These are phyloP conservation scores for Pyrus bretschneideri DNA, from an alignment of 306 rosid species.

Conservation along the genomic window DNA sequence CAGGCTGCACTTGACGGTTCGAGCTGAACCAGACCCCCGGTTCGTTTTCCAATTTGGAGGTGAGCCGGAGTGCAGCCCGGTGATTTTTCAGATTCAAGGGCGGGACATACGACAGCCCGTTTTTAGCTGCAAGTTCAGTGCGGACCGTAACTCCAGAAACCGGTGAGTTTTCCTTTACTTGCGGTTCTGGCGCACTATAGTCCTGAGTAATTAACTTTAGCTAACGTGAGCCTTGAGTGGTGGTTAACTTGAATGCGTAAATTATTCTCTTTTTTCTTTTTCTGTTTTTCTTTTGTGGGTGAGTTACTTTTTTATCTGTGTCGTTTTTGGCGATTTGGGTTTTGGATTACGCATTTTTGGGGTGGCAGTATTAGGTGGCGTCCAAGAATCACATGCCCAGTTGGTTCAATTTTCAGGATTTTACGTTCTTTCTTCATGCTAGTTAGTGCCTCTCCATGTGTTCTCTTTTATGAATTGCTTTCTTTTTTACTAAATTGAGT, in stretches of 20 bases:
- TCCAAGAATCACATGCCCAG: slow-evolving; percentile 31
- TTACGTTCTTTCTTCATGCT: slow-evolving; percentile 25
- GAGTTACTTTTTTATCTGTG: background rate
- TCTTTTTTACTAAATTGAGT: no score
- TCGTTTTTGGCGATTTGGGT: slow-evolving; percentile 11
- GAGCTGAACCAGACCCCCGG: slow-evolving; percentile 84
- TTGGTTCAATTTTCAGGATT: slow-evolving; percentile 15
- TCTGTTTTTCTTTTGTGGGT: background rate
- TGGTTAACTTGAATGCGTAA: background rate
- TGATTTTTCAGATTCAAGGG: slow-evolving; percentile 80
- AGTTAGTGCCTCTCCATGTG: slow-evolving; percentile 1
- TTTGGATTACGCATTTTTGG: slow-evolving; percentile 18
- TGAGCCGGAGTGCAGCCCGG: slow-evolving; percentile 95
- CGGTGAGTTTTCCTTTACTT: slow-evolving; percentile 29
- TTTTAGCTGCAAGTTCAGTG: slow-evolving; percentile 87
- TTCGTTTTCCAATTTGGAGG: slow-evolving; percentile 86
- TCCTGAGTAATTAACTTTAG: background rate
- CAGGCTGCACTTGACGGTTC: slow-evolving; percentile 50
- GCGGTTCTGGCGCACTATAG: slow-evolving; percentile 6
- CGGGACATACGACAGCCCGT: slow-evolving; percentile 74
- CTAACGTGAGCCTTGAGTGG: slow-evolving; percentile 1
- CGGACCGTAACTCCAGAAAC: slow-evolving; percentile 73
- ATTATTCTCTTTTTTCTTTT: background rate
- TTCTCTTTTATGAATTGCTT: background rate
- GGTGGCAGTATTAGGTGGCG: slow-evolving; percentile 29